Percentiles rank a stretch among this genome's conserved stretches.
These are phyloP conservation scores for Penicillium sp. DNA, from an alignment of 2,329 filamentous ascomycete species.

Conservation along the genomic window DNA sequence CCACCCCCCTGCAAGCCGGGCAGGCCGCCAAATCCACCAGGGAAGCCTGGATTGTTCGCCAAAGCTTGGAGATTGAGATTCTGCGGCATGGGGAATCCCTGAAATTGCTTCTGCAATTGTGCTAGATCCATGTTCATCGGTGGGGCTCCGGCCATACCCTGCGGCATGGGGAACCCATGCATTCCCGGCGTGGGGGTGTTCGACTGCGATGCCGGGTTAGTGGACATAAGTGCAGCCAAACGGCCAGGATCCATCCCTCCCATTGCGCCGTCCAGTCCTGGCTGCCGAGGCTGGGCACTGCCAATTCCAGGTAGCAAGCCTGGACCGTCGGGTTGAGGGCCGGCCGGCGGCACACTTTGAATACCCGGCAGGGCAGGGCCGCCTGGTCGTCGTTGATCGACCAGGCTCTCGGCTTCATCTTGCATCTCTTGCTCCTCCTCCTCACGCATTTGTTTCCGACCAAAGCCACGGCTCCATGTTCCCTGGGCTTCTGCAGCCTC, in stretches of 20 bases:
- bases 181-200: constrained; percentile 35
- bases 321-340: constrained; percentile 45
- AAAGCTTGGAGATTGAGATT: constrained; percentile 41
- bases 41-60: constrained; percentile 35
- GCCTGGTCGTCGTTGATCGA: constrained; percentile 82
- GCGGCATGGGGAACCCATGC: constrained; percentile 41
- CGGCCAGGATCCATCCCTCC: constrained; percentile 51
- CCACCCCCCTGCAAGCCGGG: constrained; percentile 38
- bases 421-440: constrained; percentile 92
- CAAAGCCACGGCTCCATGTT: constrained; percentile 83
- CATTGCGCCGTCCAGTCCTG: constrained; percentile 36
- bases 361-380: constrained; percentile 52
- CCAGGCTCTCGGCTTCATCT: constrained; percentile 87
- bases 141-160: constrained; percentile 51
- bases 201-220: constrained; percentile 42
- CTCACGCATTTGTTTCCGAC: constrained; percentile 75
- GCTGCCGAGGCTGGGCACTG: constrained; percentile 41
- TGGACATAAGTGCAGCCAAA: constrained; percentile 46
- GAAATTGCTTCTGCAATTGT: constrained; percentile 42
- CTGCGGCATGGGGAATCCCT: constrained; percentile 37
- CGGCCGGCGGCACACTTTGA: constrained; percentile 54
- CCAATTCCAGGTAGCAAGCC: constrained; percentile 50
- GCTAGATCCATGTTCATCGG: constrained; percentile 41
- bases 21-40: constrained; percentile 32
- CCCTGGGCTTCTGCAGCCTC: constrained; percentile 89